Evolutionary conservation across 139 green algal genomes (phyloP).

Genomic region (Mychonastes homosphaera): DNA sequence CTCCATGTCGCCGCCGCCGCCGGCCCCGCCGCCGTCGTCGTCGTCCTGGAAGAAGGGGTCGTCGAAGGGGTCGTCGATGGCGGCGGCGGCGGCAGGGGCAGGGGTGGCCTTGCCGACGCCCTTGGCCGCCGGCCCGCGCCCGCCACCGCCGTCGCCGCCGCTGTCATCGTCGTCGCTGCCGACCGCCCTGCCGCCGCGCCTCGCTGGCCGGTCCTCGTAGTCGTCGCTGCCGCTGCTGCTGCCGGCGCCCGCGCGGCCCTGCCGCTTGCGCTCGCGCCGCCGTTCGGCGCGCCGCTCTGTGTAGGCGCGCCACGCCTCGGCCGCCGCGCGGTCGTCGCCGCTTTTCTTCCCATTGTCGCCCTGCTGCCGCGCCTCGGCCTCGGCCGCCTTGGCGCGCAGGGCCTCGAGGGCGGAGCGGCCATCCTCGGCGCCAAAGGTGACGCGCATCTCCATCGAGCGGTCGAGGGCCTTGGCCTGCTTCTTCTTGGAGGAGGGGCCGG

Average conservation of each 20-base stretch:
- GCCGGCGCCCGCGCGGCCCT: conserved; percentile 2
- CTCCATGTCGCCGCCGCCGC: conserved; percentile 1
- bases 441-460: too few relatives aligned
- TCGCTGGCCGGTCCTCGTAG: background rate
- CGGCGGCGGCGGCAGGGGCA: too few relatives aligned
- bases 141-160: conserved; percentile 7
- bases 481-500: background rate
- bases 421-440: background rate
- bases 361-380: background rate
- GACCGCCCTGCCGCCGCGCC: background rate
- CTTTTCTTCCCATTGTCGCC: background rate
- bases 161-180: conserved; percentile 13
- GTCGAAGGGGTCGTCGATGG: conserved; percentile 62
- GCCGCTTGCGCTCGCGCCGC: conserved; percentile 1
- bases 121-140: background rate
- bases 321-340: background rate
- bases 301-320: background rate
- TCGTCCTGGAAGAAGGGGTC: conserved; percentile 71
- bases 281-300: background rate
- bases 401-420: background rate
- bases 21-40: background rate
- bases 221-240: background rate
- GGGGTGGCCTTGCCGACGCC: conserved; percentile 8
- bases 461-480: too few relatives aligned
- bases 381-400: background rate